A percentile compares a stretch with the other conserved stretches of the same genome.
phyloP scores from a whole-genome alignment of 495 filamentous ascomycete species.

The Daldinia caldariorum region DNA sequence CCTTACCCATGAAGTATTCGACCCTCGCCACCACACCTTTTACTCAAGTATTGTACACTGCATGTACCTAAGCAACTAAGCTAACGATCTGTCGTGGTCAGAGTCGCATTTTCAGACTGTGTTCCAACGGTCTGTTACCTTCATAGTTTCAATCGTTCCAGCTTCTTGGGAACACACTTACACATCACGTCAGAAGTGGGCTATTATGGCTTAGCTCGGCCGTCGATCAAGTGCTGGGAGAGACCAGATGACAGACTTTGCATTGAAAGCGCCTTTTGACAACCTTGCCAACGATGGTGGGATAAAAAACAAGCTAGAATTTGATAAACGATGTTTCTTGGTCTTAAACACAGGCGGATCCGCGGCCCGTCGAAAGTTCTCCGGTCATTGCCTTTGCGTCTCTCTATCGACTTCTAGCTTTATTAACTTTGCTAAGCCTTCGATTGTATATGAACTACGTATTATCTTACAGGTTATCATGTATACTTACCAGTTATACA shows the following conservation, averaged over 20 bases:
- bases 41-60: constrained; percentile 4
- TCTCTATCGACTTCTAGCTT: background rate
- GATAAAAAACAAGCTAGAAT: constrained; percentile 25
- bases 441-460: background rate
- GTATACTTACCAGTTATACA: background rate
- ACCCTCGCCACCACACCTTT: constrained; percentile 13
- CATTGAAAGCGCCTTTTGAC: constrained; percentile 5
- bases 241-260: constrained; percentile 36
- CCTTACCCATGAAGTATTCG: constrained; percentile 35
- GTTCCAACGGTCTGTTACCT: constrained; percentile 46
- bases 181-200: constrained; percentile 38
- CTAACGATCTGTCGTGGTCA: constrained; percentile 18
- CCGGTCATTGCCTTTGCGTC: background rate
- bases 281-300: constrained; percentile 19
- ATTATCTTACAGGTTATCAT: background rate
- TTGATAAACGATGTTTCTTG: constrained; percentile 2
- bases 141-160: constrained; percentile 40
- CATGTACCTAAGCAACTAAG: constrained; percentile 4
- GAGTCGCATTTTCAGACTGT: constrained; percentile 44
- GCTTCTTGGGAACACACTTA: constrained; percentile 27
- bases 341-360: constrained; percentile 14
- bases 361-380: constrained; percentile 21
- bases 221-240: constrained; percentile 31
- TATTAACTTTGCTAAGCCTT: background rate
- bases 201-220: constrained; percentile 26